A percentile compares a stretch with the other conserved stretches of the same genome.
Conservation (phyloP, 1,284 basidiomycete species). For the Ustilago crameri region DNA sequence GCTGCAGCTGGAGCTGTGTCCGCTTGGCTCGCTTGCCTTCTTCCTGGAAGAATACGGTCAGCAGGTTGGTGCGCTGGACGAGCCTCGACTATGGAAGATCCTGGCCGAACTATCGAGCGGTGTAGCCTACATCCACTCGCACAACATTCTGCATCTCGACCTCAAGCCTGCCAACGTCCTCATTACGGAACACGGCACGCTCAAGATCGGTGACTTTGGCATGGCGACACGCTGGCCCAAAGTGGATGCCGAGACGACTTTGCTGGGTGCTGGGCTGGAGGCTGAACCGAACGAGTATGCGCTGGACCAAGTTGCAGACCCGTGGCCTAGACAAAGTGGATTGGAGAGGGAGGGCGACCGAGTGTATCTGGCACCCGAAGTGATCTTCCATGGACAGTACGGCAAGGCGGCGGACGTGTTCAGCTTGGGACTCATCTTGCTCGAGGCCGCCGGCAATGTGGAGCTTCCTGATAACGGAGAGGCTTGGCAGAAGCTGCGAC, state of each 20-base stretch:
- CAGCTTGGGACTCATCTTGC: slow-evolving; percentile 92
- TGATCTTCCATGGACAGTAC: slow-evolving; percentile 84
- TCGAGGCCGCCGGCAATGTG: slow-evolving; percentile 95
- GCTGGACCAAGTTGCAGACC: slow-evolving; percentile 22
- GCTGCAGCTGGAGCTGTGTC: slow-evolving; percentile 95
- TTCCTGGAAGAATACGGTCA: slow-evolving; percentile 94
- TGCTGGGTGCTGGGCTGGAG: slow-evolving; percentile 58
- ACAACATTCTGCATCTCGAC: slow-evolving; percentile 92
- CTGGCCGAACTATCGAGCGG: slow-evolving; percentile 83
- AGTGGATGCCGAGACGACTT: slow-evolving; percentile 53
- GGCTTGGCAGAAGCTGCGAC: slow-evolving; percentile 91
- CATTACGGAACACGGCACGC: slow-evolving; percentile 84
- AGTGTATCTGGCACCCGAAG: slow-evolving; percentile 97
- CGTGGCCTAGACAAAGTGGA: slow-evolving; percentile 22
- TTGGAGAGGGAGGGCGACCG: slow-evolving; percentile 91
- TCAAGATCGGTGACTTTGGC: slow-evolving; percentile 99
- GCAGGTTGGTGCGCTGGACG: slow-evolving; percentile 83
- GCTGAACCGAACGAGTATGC: slow-evolving; percentile 10
- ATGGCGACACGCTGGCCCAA: slow-evolving; percentile 66
- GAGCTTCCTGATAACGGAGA: slow-evolving; percentile 96
- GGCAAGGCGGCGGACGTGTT: slow-evolving; percentile 96
- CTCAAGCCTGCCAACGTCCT: slow-evolving; percentile 98
- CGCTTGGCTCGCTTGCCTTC: slow-evolving; percentile 86
- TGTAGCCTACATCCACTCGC: slow-evolving; percentile 86
- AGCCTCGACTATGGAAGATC: slow-evolving; percentile 96